A percentile compares a stretch with the other conserved stretches of the same genome.
These are phyloP conservation scores for Microsporum canis DNA, from an alignment of 2,329 filamentous ascomycete species.

Conservation along the genomic window DNA sequence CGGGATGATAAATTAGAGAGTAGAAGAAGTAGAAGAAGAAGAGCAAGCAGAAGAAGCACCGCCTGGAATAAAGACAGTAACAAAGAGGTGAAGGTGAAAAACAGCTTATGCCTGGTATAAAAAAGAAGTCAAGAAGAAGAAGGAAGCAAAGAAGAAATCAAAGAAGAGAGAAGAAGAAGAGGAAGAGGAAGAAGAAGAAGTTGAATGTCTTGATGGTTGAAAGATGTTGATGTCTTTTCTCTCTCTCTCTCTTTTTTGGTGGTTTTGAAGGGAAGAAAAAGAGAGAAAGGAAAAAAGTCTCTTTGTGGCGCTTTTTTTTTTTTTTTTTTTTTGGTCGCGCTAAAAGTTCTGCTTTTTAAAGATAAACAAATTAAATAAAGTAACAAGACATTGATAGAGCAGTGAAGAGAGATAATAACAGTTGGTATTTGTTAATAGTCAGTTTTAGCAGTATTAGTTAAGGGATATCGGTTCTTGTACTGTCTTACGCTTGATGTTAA, in stretches of 20 bases:
- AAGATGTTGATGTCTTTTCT: neutral
- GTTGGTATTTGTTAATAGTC: too few species aligned
- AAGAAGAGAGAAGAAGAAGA: slow-evolving; percentile 12
- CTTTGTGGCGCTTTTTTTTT: neutral
- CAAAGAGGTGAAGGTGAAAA: slow-evolving; percentile 11
- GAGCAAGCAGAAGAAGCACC: slow-evolving; percentile 13
- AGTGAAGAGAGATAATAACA: neutral
- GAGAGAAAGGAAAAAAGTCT: neutral
- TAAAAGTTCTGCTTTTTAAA: neutral
- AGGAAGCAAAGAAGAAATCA: slow-evolving; percentile 6
- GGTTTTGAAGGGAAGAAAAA: neutral
- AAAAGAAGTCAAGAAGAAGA: neutral
- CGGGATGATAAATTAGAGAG: neutral
- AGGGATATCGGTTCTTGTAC: too few species aligned
- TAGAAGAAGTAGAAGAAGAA: neutral
- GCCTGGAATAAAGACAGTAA: slow-evolving; percentile 13
- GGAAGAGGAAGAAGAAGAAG: neutral
- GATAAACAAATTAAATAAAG: neutral
- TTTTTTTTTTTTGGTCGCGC: neutral
- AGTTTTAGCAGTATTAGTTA: too few species aligned
- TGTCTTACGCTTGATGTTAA: too few species aligned
- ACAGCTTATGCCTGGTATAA: neutral
- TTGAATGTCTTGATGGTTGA: neutral
- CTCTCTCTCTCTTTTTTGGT: neutral
- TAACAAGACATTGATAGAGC: neutral